These are phyloP conservation scores for Hysterangium stoloniferum DNA, from an alignment of 768 basidiomycete genomes.

Conservation along the genomic window DNA sequence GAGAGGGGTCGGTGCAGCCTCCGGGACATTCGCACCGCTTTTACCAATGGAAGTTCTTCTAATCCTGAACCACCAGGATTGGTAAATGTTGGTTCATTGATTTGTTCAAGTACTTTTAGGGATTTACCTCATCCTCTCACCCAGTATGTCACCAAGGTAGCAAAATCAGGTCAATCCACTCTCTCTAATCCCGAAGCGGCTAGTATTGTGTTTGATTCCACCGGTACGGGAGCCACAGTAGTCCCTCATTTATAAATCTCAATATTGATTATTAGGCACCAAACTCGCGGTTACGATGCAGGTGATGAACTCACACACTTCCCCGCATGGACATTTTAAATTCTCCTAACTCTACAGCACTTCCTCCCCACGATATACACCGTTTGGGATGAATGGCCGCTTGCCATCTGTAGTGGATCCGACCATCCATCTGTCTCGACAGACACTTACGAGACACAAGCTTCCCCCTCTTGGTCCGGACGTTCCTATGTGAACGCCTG, in stretches of 20 bases:
- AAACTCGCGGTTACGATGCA: slow-evolving; percentile 61
- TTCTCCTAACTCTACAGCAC: slow-evolving; percentile 34
- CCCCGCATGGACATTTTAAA: slow-evolving; percentile 2
- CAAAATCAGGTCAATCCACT: slow-evolving; percentile 30
- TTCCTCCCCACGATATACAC: slow-evolving; percentile 66
- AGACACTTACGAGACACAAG: slow-evolving; percentile 20
- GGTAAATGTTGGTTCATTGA: slow-evolving; percentile 34
- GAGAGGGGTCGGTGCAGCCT: slow-evolving; percentile 51
- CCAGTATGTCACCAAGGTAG: slow-evolving; percentile 40
- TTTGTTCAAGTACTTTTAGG: slow-evolving; percentile 16
- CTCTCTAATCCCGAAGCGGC: slow-evolving; percentile 59
- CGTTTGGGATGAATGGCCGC: slow-evolving; percentile 56
- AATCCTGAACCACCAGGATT: slow-evolving; percentile 20
- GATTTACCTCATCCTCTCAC: background rate
- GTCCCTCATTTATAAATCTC: slow-evolving; percentile 2
- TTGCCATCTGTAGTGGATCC: slow-evolving; percentile 62
- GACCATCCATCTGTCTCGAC: background rate
- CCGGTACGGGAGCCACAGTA: slow-evolving; percentile 38
- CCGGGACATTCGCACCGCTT: slow-evolving; percentile 68
- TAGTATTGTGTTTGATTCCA: slow-evolving; percentile 59
- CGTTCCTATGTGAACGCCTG: slow-evolving; percentile 62
- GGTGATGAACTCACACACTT: slow-evolving; percentile 32
- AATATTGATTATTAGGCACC: slow-evolving; percentile 34
- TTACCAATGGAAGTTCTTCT: no score
- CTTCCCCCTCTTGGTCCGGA: slow-evolving; percentile 18